These are phyloP conservation scores for Aspergillus persii DNA, from an alignment of 2,329 filamentous ascomycete genomes.

Conservation along the genomic window DNA sequence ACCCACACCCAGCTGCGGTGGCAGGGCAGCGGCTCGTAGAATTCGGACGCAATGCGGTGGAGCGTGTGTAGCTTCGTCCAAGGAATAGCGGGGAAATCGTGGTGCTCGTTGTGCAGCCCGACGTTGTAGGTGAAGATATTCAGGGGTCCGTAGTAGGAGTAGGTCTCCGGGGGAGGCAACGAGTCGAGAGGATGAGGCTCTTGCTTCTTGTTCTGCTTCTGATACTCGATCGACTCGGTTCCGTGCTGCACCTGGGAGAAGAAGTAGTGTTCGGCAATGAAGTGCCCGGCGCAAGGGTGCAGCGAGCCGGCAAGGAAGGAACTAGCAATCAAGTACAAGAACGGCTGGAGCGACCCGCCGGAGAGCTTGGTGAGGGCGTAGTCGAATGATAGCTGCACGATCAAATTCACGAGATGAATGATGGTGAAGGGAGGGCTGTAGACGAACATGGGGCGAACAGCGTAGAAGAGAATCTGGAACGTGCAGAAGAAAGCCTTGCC, in stretches of 20 bases:
- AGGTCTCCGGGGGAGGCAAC: slow-evolving; percentile 82
- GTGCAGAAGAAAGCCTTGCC: slow-evolving; percentile 99
- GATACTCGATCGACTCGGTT: slow-evolving; percentile 54
- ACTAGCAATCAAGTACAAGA: slow-evolving; percentile 82
- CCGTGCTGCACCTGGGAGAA: slow-evolving; percentile 47
- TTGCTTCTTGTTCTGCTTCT: slow-evolving; percentile 34
- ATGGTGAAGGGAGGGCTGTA: slow-evolving; percentile 84
- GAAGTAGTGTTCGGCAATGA: slow-evolving; percentile 96
- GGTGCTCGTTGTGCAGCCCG: slow-evolving; percentile 96
- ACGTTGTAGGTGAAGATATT: slow-evolving; percentile 97
- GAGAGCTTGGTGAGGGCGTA: slow-evolving; percentile 60
- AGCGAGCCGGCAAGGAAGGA: slow-evolving; percentile 92
- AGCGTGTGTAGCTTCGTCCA: slow-evolving; percentile 84
- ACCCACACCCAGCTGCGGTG: slow-evolving; percentile 91
- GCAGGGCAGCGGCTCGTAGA: slow-evolving; percentile 81
- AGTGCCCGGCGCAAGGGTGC: slow-evolving; percentile 93
- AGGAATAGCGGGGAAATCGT: slow-evolving; percentile 95
- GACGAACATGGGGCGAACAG: slow-evolving; percentile 89
- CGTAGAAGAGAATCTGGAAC: slow-evolving; percentile 99
- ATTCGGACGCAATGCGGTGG: slow-evolving; percentile 79
- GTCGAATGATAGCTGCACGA: slow-evolving; percentile 76
- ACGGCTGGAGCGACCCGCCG: slow-evolving; percentile 56
- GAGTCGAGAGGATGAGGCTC: slow-evolving; percentile 55
- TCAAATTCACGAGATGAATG: slow-evolving; percentile 80
- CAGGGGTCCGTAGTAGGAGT: slow-evolving; percentile 90